Percentiles rank a stretch among this genome's conserved stretches.
phyloP scores from a whole-genome alignment of 192 early-diverging fungal genomes.

The Coemansia sp. region DNA sequence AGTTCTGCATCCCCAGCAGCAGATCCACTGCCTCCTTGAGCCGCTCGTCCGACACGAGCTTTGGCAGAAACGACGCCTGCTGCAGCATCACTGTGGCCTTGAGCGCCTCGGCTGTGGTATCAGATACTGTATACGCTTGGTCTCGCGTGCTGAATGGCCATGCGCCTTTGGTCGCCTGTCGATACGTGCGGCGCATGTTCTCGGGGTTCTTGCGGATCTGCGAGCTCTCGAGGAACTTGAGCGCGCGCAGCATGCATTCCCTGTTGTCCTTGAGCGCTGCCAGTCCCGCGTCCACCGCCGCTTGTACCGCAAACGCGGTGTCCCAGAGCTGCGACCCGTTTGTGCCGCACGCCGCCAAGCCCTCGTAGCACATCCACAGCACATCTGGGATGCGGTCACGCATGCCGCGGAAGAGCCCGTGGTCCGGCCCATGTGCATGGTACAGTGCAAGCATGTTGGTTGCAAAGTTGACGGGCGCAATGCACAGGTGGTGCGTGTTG shows the following conservation, averaged over 20 bases:
- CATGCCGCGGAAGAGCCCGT: conserved; percentile 74
- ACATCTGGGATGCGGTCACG: conserved; percentile 74
- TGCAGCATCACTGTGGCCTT: conserved; percentile 79
- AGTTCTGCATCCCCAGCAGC: conserved; percentile 89
- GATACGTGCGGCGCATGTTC: conserved; percentile 67
- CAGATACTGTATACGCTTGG: conserved; percentile 94
- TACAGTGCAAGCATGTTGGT: conserved; percentile 89
- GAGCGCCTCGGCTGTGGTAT: conserved; percentile 92
- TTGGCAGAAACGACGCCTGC: conserved; percentile 58
- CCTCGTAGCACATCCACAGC: conserved; percentile 88
- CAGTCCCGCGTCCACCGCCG: conserved; percentile 74
- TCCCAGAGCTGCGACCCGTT: conserved; percentile 99
- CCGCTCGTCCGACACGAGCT: conserved; percentile 68
- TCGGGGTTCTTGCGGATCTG: conserved; percentile 80
- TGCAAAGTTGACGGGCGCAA: conserved; percentile 94
- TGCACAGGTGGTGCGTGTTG: conserved; percentile 84
- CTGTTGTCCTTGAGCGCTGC: conserved; percentile 71
- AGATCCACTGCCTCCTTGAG: conserved; percentile 86
- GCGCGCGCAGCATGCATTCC: conserved; percentile 61
- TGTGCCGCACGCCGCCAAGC: conserved; percentile 94
- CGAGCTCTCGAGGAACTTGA: conserved; percentile 81
- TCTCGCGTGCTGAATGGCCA: conserved; percentile 96
- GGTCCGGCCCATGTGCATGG: conserved; percentile 84
- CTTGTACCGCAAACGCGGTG: conserved; percentile 84
- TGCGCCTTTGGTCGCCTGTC: conserved; percentile 84